Conservation (phyloP, 108 stramenopile species). For the Thalassiosira profunda region DNA sequence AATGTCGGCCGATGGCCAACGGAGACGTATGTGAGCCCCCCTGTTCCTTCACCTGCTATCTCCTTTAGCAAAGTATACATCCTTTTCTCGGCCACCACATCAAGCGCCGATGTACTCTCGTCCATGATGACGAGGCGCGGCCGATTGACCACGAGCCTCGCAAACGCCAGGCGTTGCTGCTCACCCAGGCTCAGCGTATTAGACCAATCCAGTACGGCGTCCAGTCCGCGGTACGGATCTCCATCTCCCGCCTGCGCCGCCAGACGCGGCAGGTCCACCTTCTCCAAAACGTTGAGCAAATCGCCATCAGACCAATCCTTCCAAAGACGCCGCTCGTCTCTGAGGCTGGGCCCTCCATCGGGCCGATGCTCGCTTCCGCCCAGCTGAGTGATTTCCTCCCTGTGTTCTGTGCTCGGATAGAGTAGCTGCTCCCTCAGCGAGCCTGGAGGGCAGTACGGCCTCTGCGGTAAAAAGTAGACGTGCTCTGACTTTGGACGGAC, state of each 20-base stretch:
- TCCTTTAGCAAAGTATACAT: constrained; percentile 71
- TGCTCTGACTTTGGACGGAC: constrained; percentile 57
- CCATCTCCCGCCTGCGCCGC: constrained; percentile 53
- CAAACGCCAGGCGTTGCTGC: constrained; percentile 81
- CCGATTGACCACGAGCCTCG: constrained; percentile 62
- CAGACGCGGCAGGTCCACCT: constrained; percentile 52
- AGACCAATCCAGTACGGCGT: constrained; percentile 64
- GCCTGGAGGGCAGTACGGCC: constrained; percentile 84
- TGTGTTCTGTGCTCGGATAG: constrained; percentile 59
- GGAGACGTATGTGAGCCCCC: constrained; percentile 62
- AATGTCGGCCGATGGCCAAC: constrained; percentile 90
- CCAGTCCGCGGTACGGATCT: constrained; percentile 38
- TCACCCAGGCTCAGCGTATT: constrained; percentile 82
- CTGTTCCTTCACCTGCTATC: not conserved
- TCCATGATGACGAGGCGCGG: constrained; percentile 76
- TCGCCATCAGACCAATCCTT: constrained; percentile 48
- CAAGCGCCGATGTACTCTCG: constrained; percentile 81
- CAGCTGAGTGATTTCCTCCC: constrained; percentile 13
- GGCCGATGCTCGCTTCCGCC: constrained; percentile 24
- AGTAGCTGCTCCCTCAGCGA: constrained; percentile 79
- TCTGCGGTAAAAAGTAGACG: constrained; percentile 88
- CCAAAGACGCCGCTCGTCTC: constrained; percentile 23
- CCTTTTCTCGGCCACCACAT: constrained; percentile 61
- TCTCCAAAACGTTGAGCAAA: constrained; percentile 32
- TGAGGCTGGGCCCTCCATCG: constrained; percentile 15